Conservation (phyloP, 441 rosid genomes). For the Eutrema salsugineum region DNA sequence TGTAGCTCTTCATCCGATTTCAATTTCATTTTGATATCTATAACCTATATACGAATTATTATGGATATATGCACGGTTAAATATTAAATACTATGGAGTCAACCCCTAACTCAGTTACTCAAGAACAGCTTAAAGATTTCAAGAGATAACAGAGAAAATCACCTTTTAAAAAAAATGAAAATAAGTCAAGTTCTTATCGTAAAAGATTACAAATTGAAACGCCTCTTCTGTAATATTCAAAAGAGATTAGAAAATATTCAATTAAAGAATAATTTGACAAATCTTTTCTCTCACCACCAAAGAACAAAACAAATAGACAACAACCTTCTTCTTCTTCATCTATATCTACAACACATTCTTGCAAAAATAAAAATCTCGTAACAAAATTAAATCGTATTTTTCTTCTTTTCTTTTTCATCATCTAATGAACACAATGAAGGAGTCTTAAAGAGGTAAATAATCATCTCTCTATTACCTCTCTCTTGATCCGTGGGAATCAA, state of each 20-base stretch:
- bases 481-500: constrained; percentile 26
- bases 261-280: constrained; percentile 56
- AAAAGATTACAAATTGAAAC: constrained; percentile 20
- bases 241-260: constrained; percentile 37
- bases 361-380: constrained; percentile 37
- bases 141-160: not conserved
- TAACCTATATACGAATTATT: no score
- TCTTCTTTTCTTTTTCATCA: not conserved
- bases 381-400: constrained; percentile 25
- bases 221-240: constrained; percentile 10
- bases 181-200: not conserved
- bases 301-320: constrained; percentile 41
- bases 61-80: no score
- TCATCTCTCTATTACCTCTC: constrained; percentile 16
- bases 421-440: constrained; percentile 27
- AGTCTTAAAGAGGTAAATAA: constrained; percentile 12
- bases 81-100: no score
- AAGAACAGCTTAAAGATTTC: not conserved
- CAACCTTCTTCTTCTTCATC: constrained; percentile 24
- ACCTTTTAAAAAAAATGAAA: not conserved
- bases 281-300: constrained; percentile 19
- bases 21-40: no score
- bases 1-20: no score
- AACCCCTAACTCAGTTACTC: no score
- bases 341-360: constrained; percentile 62